Base-by-base conservation (phyloP, 306 rosid species). In the Inga laurina region DNA sequence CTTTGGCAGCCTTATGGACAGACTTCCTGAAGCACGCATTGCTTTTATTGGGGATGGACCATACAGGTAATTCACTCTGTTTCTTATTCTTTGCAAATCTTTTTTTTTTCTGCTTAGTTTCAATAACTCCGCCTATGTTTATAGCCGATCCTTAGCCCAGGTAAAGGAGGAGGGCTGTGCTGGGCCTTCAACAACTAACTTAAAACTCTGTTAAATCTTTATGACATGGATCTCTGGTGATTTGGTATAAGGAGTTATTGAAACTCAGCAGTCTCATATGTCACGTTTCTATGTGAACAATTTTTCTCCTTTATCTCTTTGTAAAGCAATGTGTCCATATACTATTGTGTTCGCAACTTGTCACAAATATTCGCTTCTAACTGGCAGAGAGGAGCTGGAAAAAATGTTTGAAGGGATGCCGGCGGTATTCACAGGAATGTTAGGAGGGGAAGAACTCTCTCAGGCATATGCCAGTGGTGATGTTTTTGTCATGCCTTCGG, bases 21-120 rank as follows among this genome's bases (percentile, higher is more conserved):
- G 81, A 77, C 99, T 97, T 85, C 98, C 99, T 2, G 95, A 89
- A 64, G 98, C 93, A 5, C 91, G 95, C 68, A 92, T 97, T 75
- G 99, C 98, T 75, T 91, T 97, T 22, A 44, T 97, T 71, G 99
- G 99, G 78, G 99, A 97, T 82, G 99, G 99, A 12, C 99, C 98
- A 0, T 92, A 94, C 90, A 97, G 97, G 99, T 94, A 89, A 82
- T 75, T 34, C 70, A 11, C 69, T 70, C 77, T 71, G 82, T 68
- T 61, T 11, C 71, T 5, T n/a, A 61, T 44, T 32, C 43, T 15
- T 52, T 14, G 59, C 59, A 18, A 18, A 52, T 52, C 19, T 52
- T 16, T 18, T 10, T 10, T 10, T 10, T 49, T 14, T 49, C 14
- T 49, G 19, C 54, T 14, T 4, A 49, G 54, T 49, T 49, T 49